Percentiles rank a stretch among this genome's conserved stretches.
phyloP scores from a whole-genome alignment of 805 yeast genomes.

The Brettanomyces bruxellensis region DNA sequence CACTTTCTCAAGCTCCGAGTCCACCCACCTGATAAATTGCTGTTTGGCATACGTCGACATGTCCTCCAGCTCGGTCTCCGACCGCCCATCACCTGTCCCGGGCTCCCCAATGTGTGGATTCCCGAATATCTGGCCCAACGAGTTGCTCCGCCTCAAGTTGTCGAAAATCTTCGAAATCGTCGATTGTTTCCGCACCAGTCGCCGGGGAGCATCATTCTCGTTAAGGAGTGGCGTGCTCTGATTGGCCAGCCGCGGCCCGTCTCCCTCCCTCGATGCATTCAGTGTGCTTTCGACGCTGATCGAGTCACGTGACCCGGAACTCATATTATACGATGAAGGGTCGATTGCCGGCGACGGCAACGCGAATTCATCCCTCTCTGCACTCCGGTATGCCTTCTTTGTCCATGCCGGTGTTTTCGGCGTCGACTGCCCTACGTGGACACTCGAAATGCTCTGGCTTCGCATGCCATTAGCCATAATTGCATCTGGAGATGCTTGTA shows the following conservation, averaged over 20 bases:
- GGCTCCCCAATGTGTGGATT: not conserved
- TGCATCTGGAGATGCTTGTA: not conserved
- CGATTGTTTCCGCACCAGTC: conserved; percentile 11
- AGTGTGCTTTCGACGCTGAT: not conserved
- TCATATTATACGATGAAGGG: not conserved
- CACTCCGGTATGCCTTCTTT: no score
- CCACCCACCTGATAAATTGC: conserved; percentile 61
- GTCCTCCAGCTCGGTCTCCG: conserved; percentile 21
- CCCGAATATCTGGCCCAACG: conserved; percentile 3
- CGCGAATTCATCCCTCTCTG: not conserved
- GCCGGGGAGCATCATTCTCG: not conserved
- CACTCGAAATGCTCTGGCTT: not conserved
- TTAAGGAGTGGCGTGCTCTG: not conserved
- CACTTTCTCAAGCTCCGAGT: conserved; percentile 49
- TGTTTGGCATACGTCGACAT: conserved; percentile 28
- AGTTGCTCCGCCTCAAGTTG: conserved; percentile 4
- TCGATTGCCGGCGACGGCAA: not conserved
- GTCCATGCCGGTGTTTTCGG: no score
- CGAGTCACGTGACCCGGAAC: not conserved
- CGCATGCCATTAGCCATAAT: not conserved
- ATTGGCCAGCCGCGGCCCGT: not conserved
- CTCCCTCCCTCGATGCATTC: not conserved
- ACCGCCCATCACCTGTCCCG: not conserved
- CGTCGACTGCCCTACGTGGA: not conserved
- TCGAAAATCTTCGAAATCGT: conserved; percentile 12